Base-by-base conservation (phyloP, 306 rosid genomes). In the Gynostemma pentaphyllum region DNA sequence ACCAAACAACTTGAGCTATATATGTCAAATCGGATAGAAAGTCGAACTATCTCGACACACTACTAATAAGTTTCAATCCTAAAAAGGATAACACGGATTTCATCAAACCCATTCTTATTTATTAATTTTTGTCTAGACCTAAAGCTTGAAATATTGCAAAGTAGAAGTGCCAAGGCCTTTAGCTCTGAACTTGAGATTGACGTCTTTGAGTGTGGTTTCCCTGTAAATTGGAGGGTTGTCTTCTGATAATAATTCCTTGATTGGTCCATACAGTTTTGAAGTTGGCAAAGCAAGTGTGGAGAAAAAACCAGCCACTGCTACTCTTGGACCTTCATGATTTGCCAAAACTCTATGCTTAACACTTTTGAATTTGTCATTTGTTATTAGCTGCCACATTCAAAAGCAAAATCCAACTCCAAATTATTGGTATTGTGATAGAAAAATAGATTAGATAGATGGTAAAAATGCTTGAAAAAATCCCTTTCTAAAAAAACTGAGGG, bases 231-330 rank as follows among this genome's bases (percentile, higher is more conserved):
- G 32, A 5, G 51, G 71, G 0, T 46, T 65, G 10, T 54, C 59
- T 16, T 72, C 71, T 1, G 67, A 65, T 23, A 72, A 0, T 40
- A 72, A 18, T 10, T 65, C 76, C 60, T 72, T 45, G 14, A 65
- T 65, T 15, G 60, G 96, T 59, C 84, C 82, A 55, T 77, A 83
- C 18, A 67, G 22, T 70, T 45, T 65, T 8, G 54, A 10, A 18
- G 39, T 16, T 7, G 66, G 66, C 15, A 7, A 64, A 12, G 4
- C 15, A 2, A n/a, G 3, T 4, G 18, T 27, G 6, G 62, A 36
- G 30, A 71, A 67, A 19, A 68, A 23, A 11, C 68, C 9, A 0
- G 70, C 44, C 2, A 75, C 51, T 0, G 75, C 72, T 5, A 68
- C 27, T 70, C 78, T 70, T 32, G 76, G 77, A 19, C 76, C 71